Conservation (phyloP, 202 grass and related monocot genomes). For the Schoenoplectus triqueter region DNA sequence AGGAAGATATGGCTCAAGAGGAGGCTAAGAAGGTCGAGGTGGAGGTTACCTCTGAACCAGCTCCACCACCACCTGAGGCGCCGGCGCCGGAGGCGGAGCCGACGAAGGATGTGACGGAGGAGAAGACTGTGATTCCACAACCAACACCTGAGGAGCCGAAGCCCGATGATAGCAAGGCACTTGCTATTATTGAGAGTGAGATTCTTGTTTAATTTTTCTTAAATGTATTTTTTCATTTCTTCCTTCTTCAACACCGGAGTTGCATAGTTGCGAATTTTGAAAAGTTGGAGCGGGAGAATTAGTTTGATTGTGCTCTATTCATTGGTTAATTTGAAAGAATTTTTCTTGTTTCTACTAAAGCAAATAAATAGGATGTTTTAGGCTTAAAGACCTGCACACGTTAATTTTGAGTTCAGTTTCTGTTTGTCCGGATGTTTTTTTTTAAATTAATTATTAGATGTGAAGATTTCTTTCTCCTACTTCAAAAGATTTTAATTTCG, state of each 20-base stretch:
- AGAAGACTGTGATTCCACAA: conserved; percentile 73
- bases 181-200: conserved; percentile 77
- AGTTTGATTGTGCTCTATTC: neutral
- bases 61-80: conserved; percentile 25
- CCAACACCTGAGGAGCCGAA: conserved; percentile 47
- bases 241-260: neutral
- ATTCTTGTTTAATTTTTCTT: neutral
- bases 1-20: conserved; percentile 59
- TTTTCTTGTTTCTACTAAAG: neutral
- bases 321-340: conserved; percentile 17
- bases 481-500: too few relatives aligned
- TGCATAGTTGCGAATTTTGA: too few relatives aligned
- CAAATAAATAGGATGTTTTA: neutral
- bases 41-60: conserved; percentile 52
- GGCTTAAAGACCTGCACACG: too few relatives aligned
- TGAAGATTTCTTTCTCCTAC: neutral
- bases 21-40: conserved; percentile 84
- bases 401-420: neutral
- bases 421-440: neutral
- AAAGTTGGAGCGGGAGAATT: too few relatives aligned
- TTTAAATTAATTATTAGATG: neutral
- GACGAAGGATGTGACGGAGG: conserved; percentile 72
- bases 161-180: conserved; percentile 66
- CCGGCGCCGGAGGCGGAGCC: conserved; percentile 11
- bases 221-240: neutral